A percentile compares a stretch with the other conserved stretches of the same genome.
These are phyloP conservation scores for Agapanthus africanus DNA, from an alignment of 106 monocot genomes.

Conservation along the genomic window DNA sequence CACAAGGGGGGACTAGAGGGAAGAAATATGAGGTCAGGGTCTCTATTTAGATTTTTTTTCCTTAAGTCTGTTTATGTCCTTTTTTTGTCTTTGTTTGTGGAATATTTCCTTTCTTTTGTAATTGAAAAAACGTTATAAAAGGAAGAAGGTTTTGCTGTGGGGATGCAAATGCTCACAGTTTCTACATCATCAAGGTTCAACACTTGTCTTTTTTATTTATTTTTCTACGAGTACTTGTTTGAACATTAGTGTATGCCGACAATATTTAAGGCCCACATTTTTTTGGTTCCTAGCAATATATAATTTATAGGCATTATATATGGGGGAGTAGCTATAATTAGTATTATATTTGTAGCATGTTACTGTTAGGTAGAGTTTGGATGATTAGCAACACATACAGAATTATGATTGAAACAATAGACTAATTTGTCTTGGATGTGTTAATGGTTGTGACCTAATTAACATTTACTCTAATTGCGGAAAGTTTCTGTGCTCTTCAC, in stretches of 20 bases:
- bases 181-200: neutral
- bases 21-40: neutral
- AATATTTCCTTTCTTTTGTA: constrained; percentile 7
- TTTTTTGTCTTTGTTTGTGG: constrained; percentile 1
- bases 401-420: too few species aligned
- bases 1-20: neutral
- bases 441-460: too few species aligned
- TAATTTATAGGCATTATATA: neutral
- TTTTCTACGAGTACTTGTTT: too few species aligned
- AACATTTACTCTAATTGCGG: too few species aligned
- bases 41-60: neutral
- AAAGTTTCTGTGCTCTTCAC: too few species aligned
- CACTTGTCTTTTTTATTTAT: too few species aligned
- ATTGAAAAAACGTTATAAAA: neutral
- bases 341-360: too few species aligned
- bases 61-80: neutral
- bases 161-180: constrained; percentile 1
- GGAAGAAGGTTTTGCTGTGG: neutral
- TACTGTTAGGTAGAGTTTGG: too few species aligned
- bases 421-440: too few species aligned
- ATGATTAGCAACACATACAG: too few species aligned
- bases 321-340: neutral
- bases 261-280: neutral
- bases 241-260: too few species aligned
- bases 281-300: neutral